Evolutionary conservation across 257 asterid species (phyloP).

Genomic region (Echium plantagineum): DNA sequence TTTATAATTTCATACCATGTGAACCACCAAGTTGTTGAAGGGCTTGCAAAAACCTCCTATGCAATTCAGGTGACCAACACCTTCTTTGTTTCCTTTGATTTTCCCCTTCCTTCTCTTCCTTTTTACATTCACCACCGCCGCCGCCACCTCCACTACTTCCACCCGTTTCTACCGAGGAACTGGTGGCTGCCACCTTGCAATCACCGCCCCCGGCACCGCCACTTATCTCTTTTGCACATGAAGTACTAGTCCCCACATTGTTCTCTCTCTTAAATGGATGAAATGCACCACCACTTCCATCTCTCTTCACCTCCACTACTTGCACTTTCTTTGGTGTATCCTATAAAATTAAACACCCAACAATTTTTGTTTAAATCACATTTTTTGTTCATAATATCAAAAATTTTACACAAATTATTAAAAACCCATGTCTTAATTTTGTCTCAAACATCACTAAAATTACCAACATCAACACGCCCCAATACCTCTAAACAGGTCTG

Average conservation of each 20-base stretch:
- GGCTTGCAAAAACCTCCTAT: constrained; percentile 48
- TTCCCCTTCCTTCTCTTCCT: constrained; percentile 33
- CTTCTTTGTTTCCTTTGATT: constrained; percentile 42
- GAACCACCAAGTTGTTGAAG: constrained; percentile 59
- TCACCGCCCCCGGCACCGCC: background rate
- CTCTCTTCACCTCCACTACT: constrained; percentile 30
- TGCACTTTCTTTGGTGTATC: constrained; percentile 23
- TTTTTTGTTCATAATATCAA: background rate
- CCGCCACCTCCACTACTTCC: constrained; percentile 14
- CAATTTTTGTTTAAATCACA: too few species aligned
- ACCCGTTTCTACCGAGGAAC: constrained; percentile 34
- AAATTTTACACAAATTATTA: constrained; percentile 5
- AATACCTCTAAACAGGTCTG: too few species aligned
- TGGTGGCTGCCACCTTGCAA: constrained; percentile 12
- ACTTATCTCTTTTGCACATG: background rate
- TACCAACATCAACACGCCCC: background rate
- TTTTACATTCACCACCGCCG: constrained; percentile 12
- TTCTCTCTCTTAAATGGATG: constrained; percentile 40
- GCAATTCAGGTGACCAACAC: constrained; percentile 64
- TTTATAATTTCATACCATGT: constrained; percentile 26
- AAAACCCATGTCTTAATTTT: constrained; percentile 5
- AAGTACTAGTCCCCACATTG: constrained; percentile 3
- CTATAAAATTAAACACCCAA: constrained; percentile 13
- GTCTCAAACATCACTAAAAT: too few species aligned
- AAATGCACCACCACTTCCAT: constrained; percentile 39